phyloP scores from a whole-genome alignment of 345 rosid species.

The Orychophragmus violaceus region DNA sequence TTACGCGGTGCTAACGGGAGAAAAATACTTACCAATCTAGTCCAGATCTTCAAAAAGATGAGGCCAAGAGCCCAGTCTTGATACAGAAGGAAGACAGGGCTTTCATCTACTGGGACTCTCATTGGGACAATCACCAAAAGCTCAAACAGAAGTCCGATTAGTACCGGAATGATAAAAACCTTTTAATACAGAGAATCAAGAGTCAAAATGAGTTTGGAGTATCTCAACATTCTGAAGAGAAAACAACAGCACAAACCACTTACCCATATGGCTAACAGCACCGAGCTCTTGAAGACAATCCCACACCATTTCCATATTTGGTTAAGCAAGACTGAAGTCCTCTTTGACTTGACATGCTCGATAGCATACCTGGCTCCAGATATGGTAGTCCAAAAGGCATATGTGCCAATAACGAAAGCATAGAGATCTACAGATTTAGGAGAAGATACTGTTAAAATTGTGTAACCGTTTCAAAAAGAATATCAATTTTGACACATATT shows the following conservation, averaged over 20 bases:
- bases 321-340: constrained; percentile 55
- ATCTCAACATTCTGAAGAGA: background rate
- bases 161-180: constrained; percentile 90
- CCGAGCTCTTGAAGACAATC: constrained; percentile 76
- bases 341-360: constrained; percentile 68
- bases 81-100: constrained; percentile 95
- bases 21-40: constrained; percentile 63
- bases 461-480: background rate
- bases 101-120: constrained; percentile 97
- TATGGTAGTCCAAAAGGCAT: constrained; percentile 79
- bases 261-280: constrained; percentile 90
- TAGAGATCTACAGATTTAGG: constrained; percentile 54
- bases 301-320: constrained; percentile 87
- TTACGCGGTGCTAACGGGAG: background rate
- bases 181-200: constrained; percentile 22
- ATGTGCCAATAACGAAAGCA: constrained; percentile 91
- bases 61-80: constrained; percentile 99
- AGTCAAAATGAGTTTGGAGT: background rate
- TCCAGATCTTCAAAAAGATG: constrained; percentile 95
- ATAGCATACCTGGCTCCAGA: constrained; percentile 82
- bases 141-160: constrained; percentile 93
- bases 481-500: background rate
- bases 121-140: constrained; percentile 95
- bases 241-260: constrained; percentile 4
- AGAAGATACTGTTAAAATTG: background rate